A percentile compares a stretch with the other conserved stretches of the same genome.
Evolutionary conservation across 192 early-diverging fungal genomes (phyloP).

Genomic region (Coemansia sp.): DNA sequence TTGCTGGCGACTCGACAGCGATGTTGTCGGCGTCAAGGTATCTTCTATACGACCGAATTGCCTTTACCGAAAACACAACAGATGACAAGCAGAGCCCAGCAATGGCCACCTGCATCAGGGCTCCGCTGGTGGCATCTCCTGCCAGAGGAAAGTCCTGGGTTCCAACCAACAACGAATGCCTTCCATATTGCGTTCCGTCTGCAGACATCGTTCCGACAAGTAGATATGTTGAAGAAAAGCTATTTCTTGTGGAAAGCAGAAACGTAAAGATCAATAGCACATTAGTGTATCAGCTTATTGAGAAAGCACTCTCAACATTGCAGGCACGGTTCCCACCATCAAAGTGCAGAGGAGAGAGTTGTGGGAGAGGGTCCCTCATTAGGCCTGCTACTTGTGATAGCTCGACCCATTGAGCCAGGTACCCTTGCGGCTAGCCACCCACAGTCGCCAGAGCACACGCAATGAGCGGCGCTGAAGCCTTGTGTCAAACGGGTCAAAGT

Average conservation of each 20-base stretch:
- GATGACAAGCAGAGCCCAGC: conserved; percentile 17
- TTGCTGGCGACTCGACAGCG: conserved; percentile 23
- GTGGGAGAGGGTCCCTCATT: not conserved
- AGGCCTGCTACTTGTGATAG: not conserved
- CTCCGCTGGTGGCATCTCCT: not conserved
- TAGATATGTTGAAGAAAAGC: too few species aligned
- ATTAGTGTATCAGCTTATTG: too few species aligned
- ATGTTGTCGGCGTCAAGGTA: conserved; percentile 23
- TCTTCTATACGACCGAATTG: conserved; percentile 16
- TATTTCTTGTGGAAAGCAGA: too few species aligned
- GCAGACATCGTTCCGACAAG: not conserved
- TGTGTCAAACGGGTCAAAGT: conserved; percentile 84
- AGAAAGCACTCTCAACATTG: too few species aligned
- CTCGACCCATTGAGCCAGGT: conserved; percentile 38
- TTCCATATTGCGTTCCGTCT: not conserved
- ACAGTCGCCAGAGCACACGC: conserved; percentile 41
- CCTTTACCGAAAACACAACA: conserved; percentile 10
- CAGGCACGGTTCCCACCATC: not conserved
- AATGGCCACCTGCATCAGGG: conserved; percentile 11
- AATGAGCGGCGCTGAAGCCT: conserved; percentile 58
- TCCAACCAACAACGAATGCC: not conserved
- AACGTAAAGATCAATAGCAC: too few species aligned
- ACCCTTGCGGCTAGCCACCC: conserved; percentile 35
- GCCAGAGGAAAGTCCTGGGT: not conserved
- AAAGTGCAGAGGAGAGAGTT: not conserved